Conservation (phyloP, 208 protist species). For the Acanthamoeba healyi region DNA sequence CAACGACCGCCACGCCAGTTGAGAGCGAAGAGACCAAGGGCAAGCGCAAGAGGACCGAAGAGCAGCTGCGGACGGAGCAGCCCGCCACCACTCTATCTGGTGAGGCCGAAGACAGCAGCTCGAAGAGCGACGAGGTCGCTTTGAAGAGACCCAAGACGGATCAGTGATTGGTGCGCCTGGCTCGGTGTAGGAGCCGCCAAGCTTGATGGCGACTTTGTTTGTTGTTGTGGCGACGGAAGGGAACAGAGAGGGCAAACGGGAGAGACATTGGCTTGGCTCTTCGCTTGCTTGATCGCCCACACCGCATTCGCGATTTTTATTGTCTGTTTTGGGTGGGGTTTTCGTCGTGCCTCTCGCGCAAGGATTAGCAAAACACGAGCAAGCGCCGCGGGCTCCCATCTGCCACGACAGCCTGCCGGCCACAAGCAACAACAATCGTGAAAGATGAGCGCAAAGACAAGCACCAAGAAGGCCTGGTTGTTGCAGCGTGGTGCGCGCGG, state of each 20-base stretch:
- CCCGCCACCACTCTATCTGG: background rate
- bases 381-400: background rate
- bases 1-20: too few species aligned
- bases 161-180: background rate
- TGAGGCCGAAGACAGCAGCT: background rate
- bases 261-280: too few species aligned
- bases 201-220: background rate
- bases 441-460: background rate
- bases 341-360: too few species aligned
- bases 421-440: background rate
- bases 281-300: too few species aligned
- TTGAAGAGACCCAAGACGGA: background rate
- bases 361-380: too few species aligned
- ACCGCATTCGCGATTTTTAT: too few species aligned
- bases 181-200: too few species aligned
- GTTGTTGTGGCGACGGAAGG: too few species aligned
- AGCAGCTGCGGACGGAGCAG: background rate
- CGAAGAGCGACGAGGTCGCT: background rate
- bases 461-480: background rate
- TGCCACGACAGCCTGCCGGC: background rate
- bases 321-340: too few species aligned
- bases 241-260: too few species aligned
- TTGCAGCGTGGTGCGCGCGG: background rate
- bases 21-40: constrained; percentile 12
- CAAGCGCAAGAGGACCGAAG: constrained; percentile 36